Evolutionary conservation across 2,329 filamentous ascomycete genomes (phyloP).

Genomic region (Aphanoascus verrucosus): DNA sequence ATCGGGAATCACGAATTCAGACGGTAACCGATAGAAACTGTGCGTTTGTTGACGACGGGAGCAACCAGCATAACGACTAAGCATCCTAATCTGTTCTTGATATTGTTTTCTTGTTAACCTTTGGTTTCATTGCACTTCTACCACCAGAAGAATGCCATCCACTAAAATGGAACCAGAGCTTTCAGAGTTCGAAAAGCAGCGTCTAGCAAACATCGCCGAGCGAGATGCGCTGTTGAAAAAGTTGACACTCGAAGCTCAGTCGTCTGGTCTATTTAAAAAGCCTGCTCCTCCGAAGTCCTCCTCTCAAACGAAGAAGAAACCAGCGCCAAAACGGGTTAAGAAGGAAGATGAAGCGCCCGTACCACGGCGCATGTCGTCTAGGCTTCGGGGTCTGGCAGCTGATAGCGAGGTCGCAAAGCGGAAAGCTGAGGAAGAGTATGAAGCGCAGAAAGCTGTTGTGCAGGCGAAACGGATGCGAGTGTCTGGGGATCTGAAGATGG

Average conservation of each 20-base stretch:
- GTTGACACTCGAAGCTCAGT: constrained; percentile 55
- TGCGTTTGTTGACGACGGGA: too few species aligned
- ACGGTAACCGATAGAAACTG: too few species aligned
- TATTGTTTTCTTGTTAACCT: not conserved
- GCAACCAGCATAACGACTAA: too few species aligned
- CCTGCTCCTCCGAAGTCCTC: constrained; percentile 41
- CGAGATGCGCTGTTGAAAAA: constrained; percentile 75
- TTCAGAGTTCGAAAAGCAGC: constrained; percentile 76
- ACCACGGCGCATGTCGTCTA: constrained; percentile 51
- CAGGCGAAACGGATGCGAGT: constrained; percentile 53
- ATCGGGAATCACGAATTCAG: not conserved
- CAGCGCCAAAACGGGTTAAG: constrained; percentile 51
- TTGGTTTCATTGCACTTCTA: not conserved
- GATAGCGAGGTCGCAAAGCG: constrained; percentile 58
- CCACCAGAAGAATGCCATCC: not conserved
- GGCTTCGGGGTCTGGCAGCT: constrained; percentile 51
- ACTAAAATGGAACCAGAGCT: constrained; percentile 36
- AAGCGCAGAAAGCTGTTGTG: constrained; percentile 47
- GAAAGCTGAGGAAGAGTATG: constrained; percentile 55
- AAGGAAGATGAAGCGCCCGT: constrained; percentile 46
- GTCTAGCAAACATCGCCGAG: constrained; percentile 75
- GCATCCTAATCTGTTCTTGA: not conserved
- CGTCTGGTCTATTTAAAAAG: constrained; percentile 55
- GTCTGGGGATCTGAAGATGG: constrained; percentile 59
- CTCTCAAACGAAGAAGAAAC: constrained; percentile 39